Evolutionary conservation across 2,329 filamentous ascomycete species (phyloP), one percentile per base, ranked within the genome.

Genomic region (Pseudocercospora eumusae): DNA sequence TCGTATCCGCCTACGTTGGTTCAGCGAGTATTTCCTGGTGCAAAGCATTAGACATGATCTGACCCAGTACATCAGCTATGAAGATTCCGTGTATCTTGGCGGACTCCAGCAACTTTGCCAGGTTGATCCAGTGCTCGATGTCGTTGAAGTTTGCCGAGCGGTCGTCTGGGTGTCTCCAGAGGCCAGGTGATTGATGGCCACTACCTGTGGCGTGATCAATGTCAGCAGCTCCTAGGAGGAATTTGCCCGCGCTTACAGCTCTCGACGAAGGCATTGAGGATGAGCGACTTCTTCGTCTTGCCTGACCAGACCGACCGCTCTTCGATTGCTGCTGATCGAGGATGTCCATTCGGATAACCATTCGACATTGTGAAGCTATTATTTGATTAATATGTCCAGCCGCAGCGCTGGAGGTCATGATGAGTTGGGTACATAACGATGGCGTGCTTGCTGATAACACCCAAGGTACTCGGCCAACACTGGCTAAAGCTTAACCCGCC

Each of bases 31-130:
- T 11, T 36, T n/a, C 8, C 23, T 47, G 11, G 10, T 1, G 11
- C 10, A 10, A 84, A 45, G 1, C 11, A 21, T 10, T 9, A 4
- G 9, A 23, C n/a, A 45, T 1, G 10, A 18, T 45, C 0, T 83
- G 84, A 1, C 85, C 85, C 54, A 86, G 87, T 0, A 85, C 87
- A 67, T 89, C 87, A 0, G 87, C 86, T 3, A 89, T 78, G 69
- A 88, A 88, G 4, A 89, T 73, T 0, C 84, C 84, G 63, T 87
- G 88, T 74, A 88, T 86, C 5, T 82, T 82, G 1, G 85, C 86
- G 7, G 80, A 76, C 59, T 88, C 86, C 0, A 88, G 76, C 0
- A 88, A 71, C 62, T 87, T 84, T 8, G 86, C 86, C 0, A 88
- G 76, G 13, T 88, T 79, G 15, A 85, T 82, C 86, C 85, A 88